A percentile compares a stretch with the other conserved stretches of the same genome.
Conservation (phyloP, 1,284 basidiomycete genomes). For the Tylopilus sp. region DNA sequence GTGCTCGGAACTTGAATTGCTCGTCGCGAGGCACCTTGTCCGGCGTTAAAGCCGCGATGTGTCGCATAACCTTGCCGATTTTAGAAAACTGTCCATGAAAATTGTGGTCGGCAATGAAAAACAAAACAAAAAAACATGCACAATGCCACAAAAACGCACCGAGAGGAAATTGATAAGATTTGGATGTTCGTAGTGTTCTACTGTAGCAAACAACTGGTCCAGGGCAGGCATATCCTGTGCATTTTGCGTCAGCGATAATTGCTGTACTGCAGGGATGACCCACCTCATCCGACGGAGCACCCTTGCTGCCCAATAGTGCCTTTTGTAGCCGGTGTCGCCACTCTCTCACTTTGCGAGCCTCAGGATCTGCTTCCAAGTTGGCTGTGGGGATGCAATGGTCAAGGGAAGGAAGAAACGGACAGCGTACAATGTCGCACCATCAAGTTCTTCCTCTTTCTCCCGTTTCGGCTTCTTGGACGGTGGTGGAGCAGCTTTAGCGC, state of each 20-base stretch:
- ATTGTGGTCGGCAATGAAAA: conserved; percentile 18
- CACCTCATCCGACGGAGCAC: conserved; percentile 46
- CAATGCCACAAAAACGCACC: conserved; percentile 42
- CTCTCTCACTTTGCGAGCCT: conserved; percentile 69
- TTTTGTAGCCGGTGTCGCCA: conserved; percentile 85
- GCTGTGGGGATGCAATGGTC: conserved; percentile 30
- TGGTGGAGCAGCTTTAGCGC: conserved; percentile 56
- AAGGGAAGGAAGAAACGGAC: conserved; percentile 7
- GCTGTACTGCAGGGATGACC: conserved; percentile 11
- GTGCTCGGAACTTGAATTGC: conserved; percentile 83
- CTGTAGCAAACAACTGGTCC: conserved; percentile 75
- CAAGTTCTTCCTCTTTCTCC: conserved; percentile 62
- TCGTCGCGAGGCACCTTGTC: conserved; percentile 78
- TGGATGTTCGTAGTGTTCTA: conserved; percentile 83
- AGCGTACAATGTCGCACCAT: conserved; percentile 34
- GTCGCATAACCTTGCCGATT: conserved; percentile 98
- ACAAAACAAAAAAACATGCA: conserved; percentile 15
- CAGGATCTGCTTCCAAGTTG: conserved; percentile 58
- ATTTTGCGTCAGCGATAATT: conserved; percentile 10
- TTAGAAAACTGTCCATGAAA: conserved; percentile 71
- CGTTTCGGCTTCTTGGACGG: conserved; percentile 65
- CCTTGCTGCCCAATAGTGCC: conserved; percentile 64
- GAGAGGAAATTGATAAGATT: conserved; percentile 81
- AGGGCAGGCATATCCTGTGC: conserved; percentile 73
- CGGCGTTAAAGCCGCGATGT: conserved; percentile 70